Conservation (phyloP, 1,284 basidiomycete species). For the Cryptococcus maquisensis region DNA sequence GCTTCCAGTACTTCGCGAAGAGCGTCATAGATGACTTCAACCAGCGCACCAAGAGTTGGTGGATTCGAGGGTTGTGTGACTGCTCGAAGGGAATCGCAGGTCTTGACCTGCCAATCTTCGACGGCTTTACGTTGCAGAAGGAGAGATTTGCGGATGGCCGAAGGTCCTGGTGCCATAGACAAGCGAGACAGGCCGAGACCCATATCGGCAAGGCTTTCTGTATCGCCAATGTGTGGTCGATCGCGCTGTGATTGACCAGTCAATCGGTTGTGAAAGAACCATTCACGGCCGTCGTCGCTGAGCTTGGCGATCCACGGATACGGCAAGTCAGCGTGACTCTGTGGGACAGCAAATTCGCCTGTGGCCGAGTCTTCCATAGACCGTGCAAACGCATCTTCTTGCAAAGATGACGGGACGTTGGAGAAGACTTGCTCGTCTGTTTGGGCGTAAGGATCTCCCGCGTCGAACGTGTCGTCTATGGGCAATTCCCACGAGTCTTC, state of each 20-base stretch:
- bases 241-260: constrained; percentile 62
- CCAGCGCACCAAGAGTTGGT: constrained; percentile 24
- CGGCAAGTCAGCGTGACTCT: constrained; percentile 58
- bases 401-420: background rate
- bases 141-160: constrained; percentile 16
- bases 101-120: constrained; percentile 23
- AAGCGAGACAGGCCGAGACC: constrained; percentile 8
- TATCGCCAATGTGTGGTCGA: constrained; percentile 15
- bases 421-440: constrained; percentile 13
- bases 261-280: constrained; percentile 70
- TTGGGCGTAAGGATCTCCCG: background rate
- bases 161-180: constrained; percentile 7
- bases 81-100: constrained; percentile 16
- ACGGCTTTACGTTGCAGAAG: constrained; percentile 21
- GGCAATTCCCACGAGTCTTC: constrained; percentile 81
- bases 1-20: constrained; percentile 40
- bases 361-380: too few relatives aligned
- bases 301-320: constrained; percentile 74
- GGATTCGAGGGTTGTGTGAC: constrained; percentile 8
- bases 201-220: constrained; percentile 6
- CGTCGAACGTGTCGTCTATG: constrained; percentile 44
- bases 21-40: constrained; percentile 33
- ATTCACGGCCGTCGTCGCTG: constrained; percentile 76
- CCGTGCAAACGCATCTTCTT: too few relatives aligned
- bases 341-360: constrained; percentile 17